These are phyloP conservation scores for Apophysomyces variabilis DNA, from an alignment of 371 early-diverging fungal genomes.

Conservation along the genomic window DNA sequence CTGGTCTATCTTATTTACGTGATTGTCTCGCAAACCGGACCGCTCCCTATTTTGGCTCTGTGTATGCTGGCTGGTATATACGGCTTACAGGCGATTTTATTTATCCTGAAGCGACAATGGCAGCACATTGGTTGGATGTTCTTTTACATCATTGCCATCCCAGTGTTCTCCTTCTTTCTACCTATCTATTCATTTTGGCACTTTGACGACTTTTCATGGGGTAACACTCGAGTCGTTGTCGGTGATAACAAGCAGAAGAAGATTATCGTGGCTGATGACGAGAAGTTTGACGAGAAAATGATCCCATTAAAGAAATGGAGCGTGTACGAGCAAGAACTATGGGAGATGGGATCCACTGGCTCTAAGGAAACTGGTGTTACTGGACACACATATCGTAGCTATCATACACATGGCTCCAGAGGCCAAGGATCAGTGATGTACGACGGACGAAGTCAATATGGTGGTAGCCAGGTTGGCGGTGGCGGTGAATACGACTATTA, in stretches of 20 bases:
- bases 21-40: slow-evolving; percentile 53
- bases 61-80: slow-evolving; percentile 76
- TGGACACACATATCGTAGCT: slow-evolving; percentile 28
- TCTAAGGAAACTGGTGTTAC: slow-evolving; percentile 49
- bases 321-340: slow-evolving; percentile 83
- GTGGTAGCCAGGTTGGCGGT: slow-evolving; percentile 16
- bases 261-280: slow-evolving; percentile 55
- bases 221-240: slow-evolving; percentile 81
- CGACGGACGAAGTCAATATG: slow-evolving; percentile 29
- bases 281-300: slow-evolving; percentile 77
- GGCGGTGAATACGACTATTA: slow-evolving; percentile 43
- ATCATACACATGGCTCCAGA: slow-evolving; percentile 69
- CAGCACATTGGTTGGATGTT: slow-evolving; percentile 91
- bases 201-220: slow-evolving; percentile 92
- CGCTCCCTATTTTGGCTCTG: slow-evolving; percentile 65
- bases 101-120: slow-evolving; percentile 82
- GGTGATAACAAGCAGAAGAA: slow-evolving; percentile 66
- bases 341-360: slow-evolving; percentile 61
- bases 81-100: slow-evolving; percentile 87
- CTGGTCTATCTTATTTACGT: slow-evolving; percentile 47
- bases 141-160: slow-evolving; percentile 81
- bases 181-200: slow-evolving; percentile 84
- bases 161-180: slow-evolving; percentile 76
- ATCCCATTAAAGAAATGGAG: slow-evolving; percentile 90
- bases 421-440: slow-evolving; percentile 70